A percentile compares a stretch with the other conserved stretches of the same genome.
Conservation (phyloP, 2,329 filamentous ascomycete species). For the Gaeumannomyces sp. region DNA sequence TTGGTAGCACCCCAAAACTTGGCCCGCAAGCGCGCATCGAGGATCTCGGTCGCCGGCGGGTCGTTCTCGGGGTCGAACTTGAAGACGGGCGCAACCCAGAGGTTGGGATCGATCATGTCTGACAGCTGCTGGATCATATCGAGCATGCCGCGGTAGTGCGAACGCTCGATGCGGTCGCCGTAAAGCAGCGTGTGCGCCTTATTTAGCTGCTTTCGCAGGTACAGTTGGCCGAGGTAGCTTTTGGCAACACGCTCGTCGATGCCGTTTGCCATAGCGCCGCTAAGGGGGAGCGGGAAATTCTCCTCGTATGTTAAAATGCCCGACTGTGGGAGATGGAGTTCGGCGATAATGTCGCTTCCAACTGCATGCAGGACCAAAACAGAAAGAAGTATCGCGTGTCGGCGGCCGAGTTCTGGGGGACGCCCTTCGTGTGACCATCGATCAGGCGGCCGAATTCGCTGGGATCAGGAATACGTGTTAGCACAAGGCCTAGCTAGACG, state of each 20-base stretch:
- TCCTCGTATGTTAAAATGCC: conserved; percentile 56
- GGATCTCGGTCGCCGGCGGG: conserved; percentile 66
- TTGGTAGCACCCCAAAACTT: conserved; percentile 94
- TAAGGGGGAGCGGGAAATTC: conserved; percentile 59
- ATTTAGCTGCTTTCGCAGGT: conserved; percentile 59
- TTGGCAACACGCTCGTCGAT: conserved; percentile 44
- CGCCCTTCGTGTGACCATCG: neutral
- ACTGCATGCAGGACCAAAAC: conserved; percentile 89
- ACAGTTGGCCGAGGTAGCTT: conserved; percentile 58
- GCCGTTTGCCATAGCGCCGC: conserved; percentile 34
- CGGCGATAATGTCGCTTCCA: conserved; percentile 93
- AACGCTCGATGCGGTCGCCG: conserved; percentile 20
- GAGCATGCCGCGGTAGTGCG: neutral
- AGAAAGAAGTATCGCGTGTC: conserved; percentile 67
- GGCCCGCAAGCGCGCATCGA: conserved; percentile 75
- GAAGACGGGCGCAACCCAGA: conserved; percentile 44
- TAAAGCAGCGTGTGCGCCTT: conserved; percentile 54
- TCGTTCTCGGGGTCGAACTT: conserved; percentile 57
- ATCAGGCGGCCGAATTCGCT: conserved; percentile 39
- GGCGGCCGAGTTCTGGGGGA: conserved; percentile 13
- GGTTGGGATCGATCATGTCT: conserved; percentile 16
- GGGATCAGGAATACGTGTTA: neutral
- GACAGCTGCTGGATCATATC: neutral
- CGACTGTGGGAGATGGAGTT: conserved; percentile 61
- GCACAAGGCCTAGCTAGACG: neutral